Conservation (phyloP, 2,329 filamentous ascomycete species). For the Trichothecium roseum region DNA sequence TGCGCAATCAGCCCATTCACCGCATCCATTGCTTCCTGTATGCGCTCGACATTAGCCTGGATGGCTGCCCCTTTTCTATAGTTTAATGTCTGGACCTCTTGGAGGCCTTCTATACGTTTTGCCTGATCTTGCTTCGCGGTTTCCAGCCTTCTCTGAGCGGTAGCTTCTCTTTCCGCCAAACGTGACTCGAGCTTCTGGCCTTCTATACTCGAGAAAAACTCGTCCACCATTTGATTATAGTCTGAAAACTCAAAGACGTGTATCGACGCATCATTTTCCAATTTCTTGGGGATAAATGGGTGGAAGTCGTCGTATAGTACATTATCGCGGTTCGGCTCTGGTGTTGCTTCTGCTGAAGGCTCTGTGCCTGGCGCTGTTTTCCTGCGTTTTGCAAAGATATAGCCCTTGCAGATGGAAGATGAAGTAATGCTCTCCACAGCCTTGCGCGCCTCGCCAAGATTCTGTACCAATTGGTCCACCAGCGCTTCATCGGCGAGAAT, state of each 20-base stretch:
- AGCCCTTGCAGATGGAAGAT: conserved; percentile 60
- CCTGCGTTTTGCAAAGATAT: conserved; percentile 70
- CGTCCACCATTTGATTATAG: conserved; percentile 89
- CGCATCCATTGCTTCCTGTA: conserved; percentile 86
- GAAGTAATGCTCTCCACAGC: conserved; percentile 61
- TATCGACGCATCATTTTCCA: conserved; percentile 54
- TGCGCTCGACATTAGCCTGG: conserved; percentile 78
- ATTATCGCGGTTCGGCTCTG: conserved; percentile 29
- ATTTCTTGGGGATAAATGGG: conserved; percentile 77
- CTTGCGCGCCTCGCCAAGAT: conserved; percentile 59
- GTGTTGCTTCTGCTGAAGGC: conserved; percentile 17
- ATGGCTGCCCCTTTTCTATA: conserved; percentile 83
- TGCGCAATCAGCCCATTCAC: conserved; percentile 86
- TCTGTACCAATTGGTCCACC: conserved; percentile 55
- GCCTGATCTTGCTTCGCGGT: conserved; percentile 75
- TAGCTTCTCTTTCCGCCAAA: conserved; percentile 69
- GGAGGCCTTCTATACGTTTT: conserved; percentile 73
- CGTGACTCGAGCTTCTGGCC: conserved; percentile 83
- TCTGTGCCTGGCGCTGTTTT: conserved; percentile 10
- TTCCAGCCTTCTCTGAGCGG: conserved; percentile 75
- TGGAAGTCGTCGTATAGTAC: conserved; percentile 91
- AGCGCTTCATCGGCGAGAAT: conserved; percentile 57
- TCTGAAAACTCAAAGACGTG: conserved; percentile 67
- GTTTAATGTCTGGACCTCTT: conserved; percentile 73
- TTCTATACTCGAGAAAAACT: conserved; percentile 95